A percentile compares a stretch with the other conserved stretches of the same genome.
Evolutionary conservation across 1,139 yeast species (phyloP).

Genomic region (Lodderomyces oxycetoniae): DNA sequence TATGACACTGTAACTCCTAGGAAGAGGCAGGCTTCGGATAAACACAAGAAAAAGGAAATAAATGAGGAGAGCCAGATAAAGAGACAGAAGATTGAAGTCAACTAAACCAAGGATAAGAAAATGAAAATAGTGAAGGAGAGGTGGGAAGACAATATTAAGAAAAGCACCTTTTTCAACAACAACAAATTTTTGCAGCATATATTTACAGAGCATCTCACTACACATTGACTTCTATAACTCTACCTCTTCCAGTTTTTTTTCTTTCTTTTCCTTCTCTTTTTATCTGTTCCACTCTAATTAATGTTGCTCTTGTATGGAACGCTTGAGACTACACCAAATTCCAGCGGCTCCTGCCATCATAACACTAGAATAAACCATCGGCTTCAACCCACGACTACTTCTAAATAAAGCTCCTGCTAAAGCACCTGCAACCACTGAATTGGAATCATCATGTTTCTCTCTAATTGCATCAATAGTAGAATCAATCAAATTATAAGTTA

Average conservation of each 20-base stretch:
- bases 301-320: conserved; percentile 14
- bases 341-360: conserved; percentile 89
- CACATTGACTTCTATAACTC: background rate
- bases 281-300: background rate
- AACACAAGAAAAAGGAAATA: background rate
- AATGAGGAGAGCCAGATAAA: conserved; percentile 5
- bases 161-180: background rate
- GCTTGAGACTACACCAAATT: conserved; percentile 84
- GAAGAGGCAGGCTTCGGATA: conserved; percentile 3
- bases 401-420: conserved; percentile 89
- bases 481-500: conserved; percentile 81
- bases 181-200: too few relatives aligned
- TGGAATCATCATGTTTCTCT: conserved; percentile 82
- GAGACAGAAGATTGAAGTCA: background rate
- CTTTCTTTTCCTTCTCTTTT: conserved; percentile 1
- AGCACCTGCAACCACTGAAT: conserved; percentile 87
- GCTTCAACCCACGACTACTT: conserved; percentile 77
- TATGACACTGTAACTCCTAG: conserved; percentile 11
- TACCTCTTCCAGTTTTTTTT: background rate
- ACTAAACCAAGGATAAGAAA: background rate
- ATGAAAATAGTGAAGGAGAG: background rate
- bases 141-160: background rate
- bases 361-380: conserved; percentile 84
- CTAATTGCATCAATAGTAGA: conserved; percentile 73
- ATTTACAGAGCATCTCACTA: background rate